Percentiles rank a stretch among this genome's conserved stretches.
Evolutionary conservation across 495 filamentous ascomycete species (phyloP).

Genomic region (Jackrogersella minutella): DNA sequence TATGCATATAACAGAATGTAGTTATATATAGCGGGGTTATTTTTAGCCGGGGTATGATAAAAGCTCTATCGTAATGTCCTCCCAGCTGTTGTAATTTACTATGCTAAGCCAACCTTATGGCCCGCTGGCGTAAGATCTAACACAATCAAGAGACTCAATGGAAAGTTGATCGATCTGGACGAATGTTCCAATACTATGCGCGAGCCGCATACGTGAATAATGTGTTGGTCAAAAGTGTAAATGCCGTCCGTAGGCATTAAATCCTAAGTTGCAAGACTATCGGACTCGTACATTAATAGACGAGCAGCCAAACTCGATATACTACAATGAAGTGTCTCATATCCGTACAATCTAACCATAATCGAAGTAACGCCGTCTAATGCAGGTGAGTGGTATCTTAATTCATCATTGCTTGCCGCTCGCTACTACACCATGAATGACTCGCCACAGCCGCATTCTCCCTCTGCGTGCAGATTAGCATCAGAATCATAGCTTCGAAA

Average conservation of each 20-base stretch:
- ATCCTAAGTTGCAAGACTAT: background rate
- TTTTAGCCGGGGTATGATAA: conserved; percentile 16
- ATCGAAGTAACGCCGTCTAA: conserved; percentile 31
- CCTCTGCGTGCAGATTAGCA: conserved; percentile 70
- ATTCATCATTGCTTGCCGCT: conserved; percentile 11
- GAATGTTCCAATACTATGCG: too few species aligned
- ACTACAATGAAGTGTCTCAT: background rate
- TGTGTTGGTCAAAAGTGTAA: too few species aligned
- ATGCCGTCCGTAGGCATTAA: background rate
- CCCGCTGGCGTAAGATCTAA: too few species aligned
- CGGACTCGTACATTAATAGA: background rate
- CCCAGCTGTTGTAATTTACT: too few species aligned
- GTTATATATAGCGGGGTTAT: too few species aligned
- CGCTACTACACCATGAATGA: conserved; percentile 82
- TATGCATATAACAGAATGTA: too few species aligned
- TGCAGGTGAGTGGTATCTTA: conserved; percentile 36
- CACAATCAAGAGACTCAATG: too few species aligned
- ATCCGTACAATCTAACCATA: conserved; percentile 19
- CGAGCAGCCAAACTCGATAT: background rate
- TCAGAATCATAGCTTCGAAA: background rate
- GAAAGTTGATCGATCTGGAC: too few species aligned
- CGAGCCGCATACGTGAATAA: too few species aligned
- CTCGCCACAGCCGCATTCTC: conserved; percentile 96
- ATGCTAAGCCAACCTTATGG: too few species aligned
- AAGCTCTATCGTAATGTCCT: too few species aligned